Percentiles rank a stretch among this genome's conserved stretches.
These are phyloP conservation scores for Usnea hakonensis DNA, from an alignment of 495 filamentous ascomycete genomes.

Conservation along the genomic window DNA sequence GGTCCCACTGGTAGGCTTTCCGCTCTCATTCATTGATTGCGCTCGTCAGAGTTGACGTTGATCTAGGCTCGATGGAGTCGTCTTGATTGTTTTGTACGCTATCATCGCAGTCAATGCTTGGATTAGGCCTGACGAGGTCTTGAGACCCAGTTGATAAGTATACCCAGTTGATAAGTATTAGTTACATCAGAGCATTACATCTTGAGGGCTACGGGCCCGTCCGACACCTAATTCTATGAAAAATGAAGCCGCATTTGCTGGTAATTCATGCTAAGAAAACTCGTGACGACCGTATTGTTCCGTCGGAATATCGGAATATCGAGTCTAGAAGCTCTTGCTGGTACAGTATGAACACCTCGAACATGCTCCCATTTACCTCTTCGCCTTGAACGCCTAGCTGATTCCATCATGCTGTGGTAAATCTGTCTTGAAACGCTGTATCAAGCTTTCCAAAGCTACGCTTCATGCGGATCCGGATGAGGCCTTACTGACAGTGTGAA, in stretches of 20 bases:
- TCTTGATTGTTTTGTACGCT: constrained; percentile 1
- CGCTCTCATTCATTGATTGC: neutral
- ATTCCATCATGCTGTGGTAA: neutral
- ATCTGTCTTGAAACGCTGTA: neutral
- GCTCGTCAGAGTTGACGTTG: neutral
- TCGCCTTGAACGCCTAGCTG: neutral
- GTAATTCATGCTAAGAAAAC: neutral
- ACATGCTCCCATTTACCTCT: neutral
- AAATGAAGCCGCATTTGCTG: neutral
- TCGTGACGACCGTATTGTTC: neutral
- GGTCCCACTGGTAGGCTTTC: constrained; percentile 4
- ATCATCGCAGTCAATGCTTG: constrained; percentile 3
- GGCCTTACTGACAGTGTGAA: neutral
- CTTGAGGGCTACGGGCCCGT: too few relatives aligned
- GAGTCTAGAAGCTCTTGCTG: neutral
- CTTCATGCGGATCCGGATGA: neutral
- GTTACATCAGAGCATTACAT: neutral
- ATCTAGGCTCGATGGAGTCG: neutral
- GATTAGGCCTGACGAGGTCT: neutral
- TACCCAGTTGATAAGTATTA: neutral
- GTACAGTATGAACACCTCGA: neutral
- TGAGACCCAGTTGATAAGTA: neutral
- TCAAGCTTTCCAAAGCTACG: neutral
- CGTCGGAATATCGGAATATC: neutral
- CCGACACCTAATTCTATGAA: neutral